A percentile compares a stretch with the other conserved stretches of the same genome.
These are phyloP conservation scores for Boletales sp. DNA, from an alignment of 768 basidiomycete genomes.

Conservation along the genomic window DNA sequence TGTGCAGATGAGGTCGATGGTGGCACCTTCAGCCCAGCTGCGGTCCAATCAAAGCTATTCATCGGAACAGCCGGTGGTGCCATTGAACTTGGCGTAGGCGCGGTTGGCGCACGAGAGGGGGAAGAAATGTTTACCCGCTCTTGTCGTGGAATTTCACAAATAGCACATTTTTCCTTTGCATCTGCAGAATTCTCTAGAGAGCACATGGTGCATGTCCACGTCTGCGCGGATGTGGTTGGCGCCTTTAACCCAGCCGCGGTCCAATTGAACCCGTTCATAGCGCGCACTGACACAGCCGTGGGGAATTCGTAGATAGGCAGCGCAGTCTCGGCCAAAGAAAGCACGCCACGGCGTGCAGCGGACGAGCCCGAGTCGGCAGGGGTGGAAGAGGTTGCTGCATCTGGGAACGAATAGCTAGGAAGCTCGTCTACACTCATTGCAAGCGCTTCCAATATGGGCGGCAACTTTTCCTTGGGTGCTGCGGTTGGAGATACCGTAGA, in stretches of 20 bases:
- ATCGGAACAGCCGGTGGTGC: conserved; percentile 7
- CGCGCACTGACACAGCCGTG: conserved; percentile 14
- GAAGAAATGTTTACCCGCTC: conserved; percentile 16
- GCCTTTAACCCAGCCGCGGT: conserved; percentile 56
- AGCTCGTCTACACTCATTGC: conserved; percentile 31
- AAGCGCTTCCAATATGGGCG: conserved; percentile 25
- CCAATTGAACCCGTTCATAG: conserved; percentile 53
- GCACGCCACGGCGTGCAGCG: conserved; percentile 35
- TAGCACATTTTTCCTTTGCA: conserved; percentile 41
- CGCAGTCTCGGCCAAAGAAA: conserved; percentile 34
- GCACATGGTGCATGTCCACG: conserved; percentile 62
- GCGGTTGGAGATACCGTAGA: not conserved
- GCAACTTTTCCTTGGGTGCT: conserved; percentile 21
- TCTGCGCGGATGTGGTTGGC: conserved; percentile 27
- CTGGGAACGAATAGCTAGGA: conserved; percentile 33
- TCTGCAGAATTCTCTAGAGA: conserved; percentile 36
- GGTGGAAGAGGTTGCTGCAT: conserved; percentile 8
- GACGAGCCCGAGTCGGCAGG: conserved; percentile 21
- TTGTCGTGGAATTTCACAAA: conserved; percentile 40
- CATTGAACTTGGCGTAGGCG: not conserved
- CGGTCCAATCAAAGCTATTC: conserved; percentile 57
- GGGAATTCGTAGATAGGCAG: conserved; percentile 47
- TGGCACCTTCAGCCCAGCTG: conserved; percentile 55
- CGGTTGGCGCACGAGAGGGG: conserved; percentile 3
- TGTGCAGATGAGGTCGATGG: conserved; percentile 8